Evolutionary conservation across 169 alveolate genomes (phyloP).

Genomic region (Cryptosporidium tyzzeri): DNA sequence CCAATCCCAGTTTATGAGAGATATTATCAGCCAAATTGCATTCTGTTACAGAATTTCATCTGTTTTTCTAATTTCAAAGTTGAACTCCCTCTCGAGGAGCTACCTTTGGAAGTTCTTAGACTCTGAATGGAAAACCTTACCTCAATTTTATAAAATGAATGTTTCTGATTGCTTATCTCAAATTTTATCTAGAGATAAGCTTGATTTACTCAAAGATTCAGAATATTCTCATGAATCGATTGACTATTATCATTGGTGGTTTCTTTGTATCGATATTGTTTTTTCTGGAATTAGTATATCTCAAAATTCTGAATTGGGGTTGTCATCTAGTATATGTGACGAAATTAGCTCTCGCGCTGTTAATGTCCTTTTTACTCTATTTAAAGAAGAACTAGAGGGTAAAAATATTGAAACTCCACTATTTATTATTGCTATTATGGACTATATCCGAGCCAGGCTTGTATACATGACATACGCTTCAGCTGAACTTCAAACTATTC

Average conservation of each 20-base stretch:
- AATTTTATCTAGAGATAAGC: slow-evolving; percentile 1
- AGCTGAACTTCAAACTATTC: slow-evolving; percentile 45
- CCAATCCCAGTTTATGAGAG: slow-evolving; percentile 48
- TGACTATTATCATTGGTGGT: slow-evolving; percentile 75
- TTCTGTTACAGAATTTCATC: slow-evolving; percentile 52
- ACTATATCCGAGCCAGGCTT: slow-evolving; percentile 56
- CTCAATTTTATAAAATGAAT: slow-evolving; percentile 47
- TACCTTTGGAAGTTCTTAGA: slow-evolving; percentile 38
- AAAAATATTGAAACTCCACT: slow-evolving; percentile 5
- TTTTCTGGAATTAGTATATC: slow-evolving; percentile 54
- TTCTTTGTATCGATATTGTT: slow-evolving; percentile 54
- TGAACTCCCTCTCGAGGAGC: background rate
- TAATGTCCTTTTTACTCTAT: slow-evolving; percentile 15
- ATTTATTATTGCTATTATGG: slow-evolving; percentile 48
- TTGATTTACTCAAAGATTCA: background rate
- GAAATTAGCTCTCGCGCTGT: slow-evolving; percentile 11
- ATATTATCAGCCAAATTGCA: slow-evolving; percentile 36
- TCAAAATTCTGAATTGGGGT: slow-evolving; percentile 9
- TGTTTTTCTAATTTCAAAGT: slow-evolving; percentile 13
- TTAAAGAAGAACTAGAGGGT: slow-evolving; percentile 19
- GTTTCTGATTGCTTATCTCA: background rate
- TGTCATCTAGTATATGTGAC: slow-evolving; percentile 1
- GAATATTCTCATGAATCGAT: slow-evolving; percentile 4
- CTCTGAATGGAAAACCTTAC: slow-evolving; percentile 23
- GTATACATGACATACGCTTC: slow-evolving; percentile 68